phyloP scores from a whole-genome alignment of 768 basidiomycete genomes.

The Neoboletus magnificus region DNA sequence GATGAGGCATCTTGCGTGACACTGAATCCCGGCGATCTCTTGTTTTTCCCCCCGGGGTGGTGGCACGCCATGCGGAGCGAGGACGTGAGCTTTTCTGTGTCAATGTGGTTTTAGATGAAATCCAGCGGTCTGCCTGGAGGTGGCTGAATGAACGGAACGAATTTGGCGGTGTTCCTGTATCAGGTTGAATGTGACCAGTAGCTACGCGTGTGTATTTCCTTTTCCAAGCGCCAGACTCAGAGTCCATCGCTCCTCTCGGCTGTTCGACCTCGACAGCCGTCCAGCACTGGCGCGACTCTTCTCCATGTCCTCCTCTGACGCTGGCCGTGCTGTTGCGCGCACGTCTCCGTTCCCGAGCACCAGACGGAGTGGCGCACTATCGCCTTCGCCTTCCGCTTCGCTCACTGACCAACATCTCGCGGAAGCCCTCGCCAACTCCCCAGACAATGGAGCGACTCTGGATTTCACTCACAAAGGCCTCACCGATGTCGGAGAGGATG shows the following conservation, averaged over 20 bases:
- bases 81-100: slow-evolving; percentile 79
- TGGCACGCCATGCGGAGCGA: slow-evolving; percentile 92
- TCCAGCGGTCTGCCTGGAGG: slow-evolving; percentile 24
- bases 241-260: slow-evolving; percentile 7
- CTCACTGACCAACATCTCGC: slow-evolving; percentile 57
- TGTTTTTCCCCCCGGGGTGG: slow-evolving; percentile 91
- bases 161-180: slow-evolving; percentile 9
- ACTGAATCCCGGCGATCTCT: slow-evolving; percentile 77
- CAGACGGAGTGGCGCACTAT: slow-evolving; percentile 26
- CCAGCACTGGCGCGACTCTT: slow-evolving; percentile 10
- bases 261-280: slow-evolving; percentile 18
- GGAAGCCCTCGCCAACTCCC: slow-evolving; percentile 62
- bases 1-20: slow-evolving; percentile 58
- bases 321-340: slow-evolving; percentile 27
- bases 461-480: slow-evolving; percentile 79
- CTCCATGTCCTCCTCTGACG: slow-evolving; percentile 31
- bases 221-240: slow-evolving; percentile 23
- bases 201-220: slow-evolving; percentile 12
- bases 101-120: slow-evolving; percentile 79
- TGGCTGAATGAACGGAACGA: slow-evolving; percentile 1
- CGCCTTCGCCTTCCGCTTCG: slow-evolving; percentile 36
- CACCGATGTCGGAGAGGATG: slow-evolving; percentile 68
- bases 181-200: slow-evolving; percentile 2
- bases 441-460: slow-evolving; percentile 79
- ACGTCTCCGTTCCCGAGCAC: slow-evolving; percentile 27